Evolutionary conservation across 2,329 filamentous ascomycete genomes (phyloP).

Genomic region (Ophiostoma fasciatum): DNA sequence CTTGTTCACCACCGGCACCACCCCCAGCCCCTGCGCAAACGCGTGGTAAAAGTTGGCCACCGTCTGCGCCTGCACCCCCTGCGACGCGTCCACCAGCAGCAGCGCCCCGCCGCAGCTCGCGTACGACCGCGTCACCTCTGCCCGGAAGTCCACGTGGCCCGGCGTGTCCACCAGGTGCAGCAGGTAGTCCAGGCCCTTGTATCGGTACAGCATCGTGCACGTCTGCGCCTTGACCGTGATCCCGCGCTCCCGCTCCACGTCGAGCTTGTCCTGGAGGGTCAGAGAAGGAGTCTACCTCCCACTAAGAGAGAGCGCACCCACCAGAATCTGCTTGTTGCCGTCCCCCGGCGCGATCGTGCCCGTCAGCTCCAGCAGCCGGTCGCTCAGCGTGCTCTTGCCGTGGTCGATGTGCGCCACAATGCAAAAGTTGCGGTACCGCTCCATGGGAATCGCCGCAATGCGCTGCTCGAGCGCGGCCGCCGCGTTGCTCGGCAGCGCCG

Average conservation of each 20-base stretch:
- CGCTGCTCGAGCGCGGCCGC: conserved; percentile 34
- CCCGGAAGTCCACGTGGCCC: conserved; percentile 93
- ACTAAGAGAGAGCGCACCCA: conserved; percentile 12
- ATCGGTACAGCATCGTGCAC: conserved; percentile 90
- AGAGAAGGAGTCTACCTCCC: no score
- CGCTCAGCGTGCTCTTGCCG: conserved; percentile 91
- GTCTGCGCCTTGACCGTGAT: conserved; percentile 99
- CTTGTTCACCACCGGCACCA: conserved; percentile 94
- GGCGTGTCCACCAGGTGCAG: conserved; percentile 94
- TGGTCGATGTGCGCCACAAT: conserved; percentile 98
- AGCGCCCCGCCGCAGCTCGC: conserved; percentile 89
- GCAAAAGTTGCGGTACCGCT: conserved; percentile 85
- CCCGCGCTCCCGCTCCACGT: conserved; percentile 88
- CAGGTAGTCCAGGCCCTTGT: conserved; percentile 76
- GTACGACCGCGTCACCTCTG: conserved; percentile 90
- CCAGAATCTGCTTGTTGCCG: conserved; percentile 80
- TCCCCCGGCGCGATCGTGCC: conserved; percentile 75
- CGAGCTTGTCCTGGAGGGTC: conserved; percentile 60
- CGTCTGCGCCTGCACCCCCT: conserved; percentile 93
- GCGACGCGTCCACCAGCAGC: conserved; percentile 86
- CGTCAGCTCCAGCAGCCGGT: conserved; percentile 83
- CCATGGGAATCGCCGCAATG: conserved; percentile 62
- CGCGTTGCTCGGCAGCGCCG: conserved; percentile 8
- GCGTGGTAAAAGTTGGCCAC: conserved; percentile 98
- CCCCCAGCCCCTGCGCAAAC: conserved; percentile 73